Conservation (phyloP, 73 alveolate genomes). For the Symbiodinium pilosum region DNA sequence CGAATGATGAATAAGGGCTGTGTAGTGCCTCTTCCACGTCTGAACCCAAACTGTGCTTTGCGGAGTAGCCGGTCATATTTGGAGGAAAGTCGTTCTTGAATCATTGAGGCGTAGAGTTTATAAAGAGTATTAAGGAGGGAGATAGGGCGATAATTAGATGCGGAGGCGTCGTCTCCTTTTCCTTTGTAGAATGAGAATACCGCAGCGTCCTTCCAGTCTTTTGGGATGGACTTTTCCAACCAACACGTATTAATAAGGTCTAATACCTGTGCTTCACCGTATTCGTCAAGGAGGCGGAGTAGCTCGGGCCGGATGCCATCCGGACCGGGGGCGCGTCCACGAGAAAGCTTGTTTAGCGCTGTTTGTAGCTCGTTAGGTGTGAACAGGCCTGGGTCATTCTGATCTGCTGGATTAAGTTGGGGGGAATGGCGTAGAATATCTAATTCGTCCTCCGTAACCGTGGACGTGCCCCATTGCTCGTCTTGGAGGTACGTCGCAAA, state of each 20-base stretch:
- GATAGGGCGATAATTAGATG: not conserved
- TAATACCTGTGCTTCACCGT: not conserved
- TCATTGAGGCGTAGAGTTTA: not conserved
- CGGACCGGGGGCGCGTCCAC: slow-evolving; percentile 5
- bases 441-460: not conserved
- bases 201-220: not conserved
- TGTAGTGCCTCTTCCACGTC: not conserved
- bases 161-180: not conserved
- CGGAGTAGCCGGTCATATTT: not conserved
- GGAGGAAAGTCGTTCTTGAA: not conserved
- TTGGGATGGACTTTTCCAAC: not conserved
- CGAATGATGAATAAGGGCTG: not conserved
- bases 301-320: not conserved
- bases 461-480: not conserved
- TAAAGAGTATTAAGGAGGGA: not conserved
- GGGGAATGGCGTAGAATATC: not conserved
- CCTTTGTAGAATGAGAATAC: not conserved
- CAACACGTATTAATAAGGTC: not conserved
- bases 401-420: not conserved
- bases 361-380: not conserved
- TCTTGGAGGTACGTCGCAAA: not conserved
- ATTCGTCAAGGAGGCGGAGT: not conserved
- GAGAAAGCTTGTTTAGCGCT: not conserved
- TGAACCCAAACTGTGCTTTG: not conserved
- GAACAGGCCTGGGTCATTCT: not conserved